Evolutionary conservation across 768 basidiomycete species (phyloP).

Genomic region (Podaxis sp.): DNA sequence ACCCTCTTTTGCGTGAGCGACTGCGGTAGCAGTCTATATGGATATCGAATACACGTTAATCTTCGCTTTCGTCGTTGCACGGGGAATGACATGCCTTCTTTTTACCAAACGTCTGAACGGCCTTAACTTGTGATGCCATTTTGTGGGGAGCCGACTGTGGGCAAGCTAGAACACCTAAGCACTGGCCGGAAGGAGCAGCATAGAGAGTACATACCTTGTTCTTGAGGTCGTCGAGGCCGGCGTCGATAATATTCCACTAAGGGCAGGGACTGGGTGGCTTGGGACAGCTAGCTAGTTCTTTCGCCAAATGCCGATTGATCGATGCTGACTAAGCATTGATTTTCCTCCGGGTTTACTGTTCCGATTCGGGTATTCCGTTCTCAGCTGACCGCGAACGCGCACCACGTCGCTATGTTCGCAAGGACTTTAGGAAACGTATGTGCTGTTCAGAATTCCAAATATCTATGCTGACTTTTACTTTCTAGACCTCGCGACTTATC

Average conservation of each 20-base stretch:
- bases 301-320: slow-evolving; percentile 27
- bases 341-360: slow-evolving; percentile 22
- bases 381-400: slow-evolving; percentile 17
- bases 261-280: slow-evolving; percentile 37
- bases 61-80: not conserved
- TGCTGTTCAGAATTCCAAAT: not conserved
- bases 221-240: slow-evolving; percentile 46
- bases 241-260: slow-evolving; percentile 33
- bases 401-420: slow-evolving; percentile 16
- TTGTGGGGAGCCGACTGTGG: slow-evolving; percentile 34
- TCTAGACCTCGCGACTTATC: not conserved
- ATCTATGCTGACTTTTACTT: not conserved
- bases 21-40: slow-evolving; percentile 91
- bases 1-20: slow-evolving; percentile 95
- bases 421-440: slow-evolving; percentile 16
- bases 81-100: slow-evolving; percentile 75
- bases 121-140: slow-evolving; percentile 78
- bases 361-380: slow-evolving; percentile 19
- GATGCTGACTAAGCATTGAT: slow-evolving; percentile 33
- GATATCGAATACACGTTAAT: slow-evolving; percentile 10
- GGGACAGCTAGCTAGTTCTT: slow-evolving; percentile 39
- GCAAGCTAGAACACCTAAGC: slow-evolving; percentile 25
- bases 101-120: slow-evolving; percentile 99
- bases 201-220: slow-evolving; percentile 34
- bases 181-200: slow-evolving; percentile 6